These are phyloP conservation scores for Phytophthora sp. DNA, from an alignment of 352 stramenopile species.

Conservation along the genomic window DNA sequence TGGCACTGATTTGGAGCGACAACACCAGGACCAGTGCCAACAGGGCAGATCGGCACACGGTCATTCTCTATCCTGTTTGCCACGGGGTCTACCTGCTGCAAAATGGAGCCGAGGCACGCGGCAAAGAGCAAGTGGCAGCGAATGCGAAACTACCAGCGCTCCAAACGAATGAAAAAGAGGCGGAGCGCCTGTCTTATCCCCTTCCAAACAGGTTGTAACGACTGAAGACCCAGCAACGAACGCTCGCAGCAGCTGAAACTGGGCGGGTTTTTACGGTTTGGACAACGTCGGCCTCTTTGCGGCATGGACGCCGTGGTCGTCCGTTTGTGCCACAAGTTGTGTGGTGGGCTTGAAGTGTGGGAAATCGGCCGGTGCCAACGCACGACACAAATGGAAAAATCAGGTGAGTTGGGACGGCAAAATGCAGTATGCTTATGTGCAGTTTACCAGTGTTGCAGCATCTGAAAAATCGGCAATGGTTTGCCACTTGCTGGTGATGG, in stretches of 20 bases:
- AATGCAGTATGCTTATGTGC: neutral
- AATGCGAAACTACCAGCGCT: conserved; percentile 27
- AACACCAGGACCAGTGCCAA: conserved; percentile 1
- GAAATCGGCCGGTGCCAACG: neutral
- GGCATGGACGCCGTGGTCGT: too few relatives aligned
- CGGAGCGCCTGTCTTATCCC: conserved; percentile 38
- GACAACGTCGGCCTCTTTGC: too few relatives aligned
- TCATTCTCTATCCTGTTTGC: conserved; percentile 7
- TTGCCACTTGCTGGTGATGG: conserved; percentile 1
- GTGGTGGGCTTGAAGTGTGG: conserved; percentile 15
- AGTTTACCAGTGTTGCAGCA: neutral
- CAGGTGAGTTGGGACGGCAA: neutral
- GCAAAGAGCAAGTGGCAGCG: neutral
- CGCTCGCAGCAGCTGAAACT: conserved; percentile 14
- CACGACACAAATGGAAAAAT: conserved; percentile 8
- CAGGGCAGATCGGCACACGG: neutral
- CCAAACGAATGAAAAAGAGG: conserved; percentile 28
- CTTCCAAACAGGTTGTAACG: conserved; percentile 8
- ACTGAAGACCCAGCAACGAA: too few relatives aligned
- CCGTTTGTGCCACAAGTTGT: too few relatives aligned
- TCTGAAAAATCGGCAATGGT: conserved; percentile 7
- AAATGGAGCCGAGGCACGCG: too few relatives aligned
- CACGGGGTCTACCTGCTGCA: conserved; percentile 1
- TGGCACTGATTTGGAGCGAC: neutral
- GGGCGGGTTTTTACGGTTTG: conserved; percentile 32